phyloP scores from a whole-genome alignment of 164 flowering plant genomes.

The Berberis vulgaris region DNA sequence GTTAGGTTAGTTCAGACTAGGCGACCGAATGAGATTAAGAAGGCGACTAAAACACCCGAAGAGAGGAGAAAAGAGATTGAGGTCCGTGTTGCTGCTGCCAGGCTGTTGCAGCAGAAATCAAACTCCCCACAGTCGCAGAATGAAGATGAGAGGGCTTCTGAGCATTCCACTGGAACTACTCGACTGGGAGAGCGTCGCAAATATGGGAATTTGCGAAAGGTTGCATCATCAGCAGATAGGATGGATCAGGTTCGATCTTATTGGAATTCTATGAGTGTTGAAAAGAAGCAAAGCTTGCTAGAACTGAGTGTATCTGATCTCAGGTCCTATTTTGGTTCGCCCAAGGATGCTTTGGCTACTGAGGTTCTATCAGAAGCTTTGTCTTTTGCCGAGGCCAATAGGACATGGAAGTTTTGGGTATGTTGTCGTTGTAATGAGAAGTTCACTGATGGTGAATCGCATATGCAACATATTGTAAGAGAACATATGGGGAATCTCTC shows the following conservation, averaged over 20 bases:
- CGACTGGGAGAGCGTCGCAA: slow-evolving; percentile 55
- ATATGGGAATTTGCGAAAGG: slow-evolving; percentile 37
- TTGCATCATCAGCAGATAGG: slow-evolving; percentile 48
- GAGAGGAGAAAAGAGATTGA: slow-evolving; percentile 95
- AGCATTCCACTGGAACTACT: slow-evolving; percentile 30
- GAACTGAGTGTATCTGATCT: slow-evolving; percentile 46
- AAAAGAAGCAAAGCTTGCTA: slow-evolving; percentile 53
- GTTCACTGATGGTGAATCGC: slow-evolving; percentile 50
- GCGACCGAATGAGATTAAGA: slow-evolving; percentile 92
- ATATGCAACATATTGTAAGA: slow-evolving; percentile 67
- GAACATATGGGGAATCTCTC: slow-evolving; percentile 71
- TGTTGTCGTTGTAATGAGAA: slow-evolving; percentile 76
- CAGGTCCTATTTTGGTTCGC: slow-evolving; percentile 41
- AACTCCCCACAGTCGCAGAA: slow-evolving; percentile 29
- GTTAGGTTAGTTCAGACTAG: slow-evolving; percentile 49
- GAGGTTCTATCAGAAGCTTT: slow-evolving; percentile 71
- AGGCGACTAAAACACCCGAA: slow-evolving; percentile 85
- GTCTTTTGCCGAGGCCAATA: slow-evolving; percentile 42
- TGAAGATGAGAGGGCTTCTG: slow-evolving; percentile 35
- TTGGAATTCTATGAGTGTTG: slow-evolving; percentile 68
- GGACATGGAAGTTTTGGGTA: slow-evolving; percentile 74
- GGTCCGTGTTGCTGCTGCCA: slow-evolving; percentile 95
- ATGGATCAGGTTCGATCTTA: slow-evolving; percentile 54
- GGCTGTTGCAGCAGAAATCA: slow-evolving; percentile 82
- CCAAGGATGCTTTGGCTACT: slow-evolving; percentile 43